Evolutionary conservation across 2,329 filamentous ascomycete genomes (phyloP), one percentile per base, ranked within the genome.

Genomic region (Diaporthe velutina): DNA sequence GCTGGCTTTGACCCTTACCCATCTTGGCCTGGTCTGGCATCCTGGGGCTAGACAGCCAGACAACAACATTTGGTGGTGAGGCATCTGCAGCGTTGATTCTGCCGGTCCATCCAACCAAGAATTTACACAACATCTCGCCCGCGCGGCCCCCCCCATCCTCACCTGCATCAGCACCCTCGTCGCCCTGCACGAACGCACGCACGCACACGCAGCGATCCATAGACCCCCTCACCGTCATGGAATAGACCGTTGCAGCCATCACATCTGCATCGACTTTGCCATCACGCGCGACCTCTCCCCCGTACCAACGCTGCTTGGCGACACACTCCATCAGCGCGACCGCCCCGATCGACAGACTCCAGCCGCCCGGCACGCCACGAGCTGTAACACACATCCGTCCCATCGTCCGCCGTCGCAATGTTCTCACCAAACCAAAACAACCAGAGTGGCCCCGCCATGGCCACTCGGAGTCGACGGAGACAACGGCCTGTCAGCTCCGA

Each of bases 401-500:
- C 77, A 73, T 66, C 72, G 58, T 55, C 73, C 25, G 48, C 33
- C 48, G 48, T 68, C 45, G 79, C 77, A 81, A 93, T 93, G 91
- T 93, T 93, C 83, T 90, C 90, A 71, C 86, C 90, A 61, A 84
- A 88, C 17, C 72, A 76, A 61, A 81, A 84, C 76, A 85, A 85
- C 77, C 86, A 88, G 77, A 86, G 87, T 79, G 88, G 88, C 78
- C 87, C 89, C 40, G 87, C 88, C 78, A 89, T 86, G 77, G 87
- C 89, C 70, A 91, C 89, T 71, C 88, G 91, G 77, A 90, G 90
- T 79, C 89, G 91, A 75, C 88, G 91, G 76, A 88, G 91, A 74
- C 90, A 91, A 82, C 89, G 91, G 74, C 90, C 90, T 68, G 82
- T 85, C 78, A 90, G 87, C 79, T 85, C 87, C 73, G 91, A 92